Conservation (phyloP, 192 early-diverging fungal genomes). For the Backusella psychrophila region DNA sequence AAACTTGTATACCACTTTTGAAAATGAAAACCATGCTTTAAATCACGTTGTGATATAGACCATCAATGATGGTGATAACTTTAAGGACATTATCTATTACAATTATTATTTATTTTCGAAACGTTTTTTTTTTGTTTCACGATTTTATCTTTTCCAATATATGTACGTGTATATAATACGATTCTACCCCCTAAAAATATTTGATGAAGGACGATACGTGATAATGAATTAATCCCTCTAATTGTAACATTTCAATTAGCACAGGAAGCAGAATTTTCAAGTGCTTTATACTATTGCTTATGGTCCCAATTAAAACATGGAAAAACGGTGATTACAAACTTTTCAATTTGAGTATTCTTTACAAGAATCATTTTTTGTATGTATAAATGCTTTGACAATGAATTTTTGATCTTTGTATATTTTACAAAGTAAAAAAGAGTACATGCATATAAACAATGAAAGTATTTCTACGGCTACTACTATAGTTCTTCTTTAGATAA, state of each 20-base stretch:
- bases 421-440: not conserved
- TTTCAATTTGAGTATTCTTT: not conserved
- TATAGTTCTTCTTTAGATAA: not conserved
- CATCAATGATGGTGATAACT: too few relatives aligned
- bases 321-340: not conserved
- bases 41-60: too few relatives aligned
- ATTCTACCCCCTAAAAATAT: not conserved
- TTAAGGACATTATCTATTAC: too few relatives aligned
- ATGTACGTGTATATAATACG: not conserved
- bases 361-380: not conserved
- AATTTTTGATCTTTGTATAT: not conserved
- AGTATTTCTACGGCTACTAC: not conserved
- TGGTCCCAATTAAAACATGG: not conserved
- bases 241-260: not conserved
- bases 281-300: not conserved
- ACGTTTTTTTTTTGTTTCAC: not conserved
- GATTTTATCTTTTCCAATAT: not conserved
- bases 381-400: not conserved
- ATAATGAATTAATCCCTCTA: conserved; percentile 4
- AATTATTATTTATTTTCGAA: too few relatives aligned
- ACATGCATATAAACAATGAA: not conserved
- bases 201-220: not conserved
- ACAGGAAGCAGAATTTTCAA: not conserved
- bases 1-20: too few relatives aligned
- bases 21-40: too few relatives aligned